Percentiles rank a stretch among this genome's conserved stretches.
Evolutionary conservation across 2,329 filamentous ascomycete genomes (phyloP).

Genomic region (Diaporthe velutina): DNA sequence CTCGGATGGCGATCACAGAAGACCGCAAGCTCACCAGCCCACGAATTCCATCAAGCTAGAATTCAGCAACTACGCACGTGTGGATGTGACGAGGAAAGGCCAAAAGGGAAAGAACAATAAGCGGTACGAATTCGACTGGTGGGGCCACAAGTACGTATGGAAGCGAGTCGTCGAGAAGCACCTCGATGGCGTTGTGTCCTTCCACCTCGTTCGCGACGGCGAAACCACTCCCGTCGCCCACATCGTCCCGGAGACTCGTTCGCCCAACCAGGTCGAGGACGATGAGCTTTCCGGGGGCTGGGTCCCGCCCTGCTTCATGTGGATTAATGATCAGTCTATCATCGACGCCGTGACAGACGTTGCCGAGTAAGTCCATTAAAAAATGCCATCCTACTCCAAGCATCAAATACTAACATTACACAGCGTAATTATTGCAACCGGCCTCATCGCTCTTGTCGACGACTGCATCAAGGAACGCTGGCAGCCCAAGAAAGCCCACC

Average conservation of each 20-base stretch:
- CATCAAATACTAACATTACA: slow-evolving; percentile 45
- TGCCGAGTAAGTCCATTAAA: slow-evolving; percentile 76
- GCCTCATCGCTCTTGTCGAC: slow-evolving; percentile 88
- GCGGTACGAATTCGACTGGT: slow-evolving; percentile 93
- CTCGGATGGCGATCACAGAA: slow-evolving; percentile 40
- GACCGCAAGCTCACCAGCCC: slow-evolving; percentile 58
- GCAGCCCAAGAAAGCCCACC: slow-evolving; percentile 63
- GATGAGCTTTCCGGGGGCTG: slow-evolving; percentile 87
- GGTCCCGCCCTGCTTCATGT: slow-evolving; percentile 91
- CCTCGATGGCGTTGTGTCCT: slow-evolving; percentile 75
- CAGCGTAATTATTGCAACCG: slow-evolving; percentile 91
- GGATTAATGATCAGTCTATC: slow-evolving; percentile 82
- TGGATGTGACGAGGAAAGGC: slow-evolving; percentile 82
- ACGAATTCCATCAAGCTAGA: slow-evolving; percentile 90
- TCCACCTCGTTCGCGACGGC: slow-evolving; percentile 81
- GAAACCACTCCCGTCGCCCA: slow-evolving; percentile 78
- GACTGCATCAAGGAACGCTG: slow-evolving; percentile 89
- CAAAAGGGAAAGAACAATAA: slow-evolving; percentile 70
- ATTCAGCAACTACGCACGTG: slow-evolving; percentile 96
- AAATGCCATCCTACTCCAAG: slow-evolving; percentile 33
- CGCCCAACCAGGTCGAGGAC: slow-evolving; percentile 75
- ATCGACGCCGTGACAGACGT: slow-evolving; percentile 81
- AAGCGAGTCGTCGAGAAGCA: slow-evolving; percentile 79
- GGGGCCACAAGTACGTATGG: slow-evolving; percentile 90
- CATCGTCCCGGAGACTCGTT: slow-evolving; percentile 84